Conservation (phyloP, 805 yeast species). For the Metschnikowia reukaufii region DNA sequence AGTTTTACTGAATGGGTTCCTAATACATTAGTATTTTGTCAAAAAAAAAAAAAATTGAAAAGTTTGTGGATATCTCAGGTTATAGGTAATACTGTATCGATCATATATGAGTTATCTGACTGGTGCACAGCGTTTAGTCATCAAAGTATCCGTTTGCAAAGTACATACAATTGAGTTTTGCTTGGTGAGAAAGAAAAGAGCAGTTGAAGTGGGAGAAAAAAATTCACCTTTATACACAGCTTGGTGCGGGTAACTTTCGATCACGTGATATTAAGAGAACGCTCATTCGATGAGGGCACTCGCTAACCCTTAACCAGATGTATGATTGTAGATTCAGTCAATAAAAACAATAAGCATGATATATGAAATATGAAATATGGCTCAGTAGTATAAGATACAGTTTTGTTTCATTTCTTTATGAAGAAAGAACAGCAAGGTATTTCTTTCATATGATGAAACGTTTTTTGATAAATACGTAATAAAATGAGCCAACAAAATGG, state of each 20-base stretch:
- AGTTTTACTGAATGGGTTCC: not conserved
- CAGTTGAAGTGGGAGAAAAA: not conserved
- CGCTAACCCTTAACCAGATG: not conserved
- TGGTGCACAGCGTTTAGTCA: conserved; percentile 55
- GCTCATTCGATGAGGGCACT: conserved; percentile 1
- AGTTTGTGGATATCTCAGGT: conserved; percentile 34
- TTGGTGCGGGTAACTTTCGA: conserved; percentile 9
- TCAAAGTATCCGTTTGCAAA: conserved; percentile 27
- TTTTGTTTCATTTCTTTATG: too few relatives aligned
- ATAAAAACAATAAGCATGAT: not conserved
- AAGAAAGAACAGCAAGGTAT: too few relatives aligned
- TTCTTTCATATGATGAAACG: too few relatives aligned
- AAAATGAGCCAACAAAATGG: too few relatives aligned
- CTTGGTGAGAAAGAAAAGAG: not conserved
- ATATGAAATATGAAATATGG: too few relatives aligned
- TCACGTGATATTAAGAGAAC: conserved; percentile 2
- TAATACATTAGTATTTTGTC: conserved; percentile 11
- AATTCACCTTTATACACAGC: not conserved
- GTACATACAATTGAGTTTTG: conserved; percentile 16
- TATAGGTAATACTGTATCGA: conserved; percentile 48
- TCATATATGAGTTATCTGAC: conserved; percentile 50
- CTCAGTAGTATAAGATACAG: too few relatives aligned
- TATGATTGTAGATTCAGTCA: not conserved
- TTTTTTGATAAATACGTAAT: too few relatives aligned
- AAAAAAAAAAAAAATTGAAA: not conserved